phyloP scores from a whole-genome alignment of 2,329 filamentous ascomycete species.

The Cytospora schulzeri region DNA sequence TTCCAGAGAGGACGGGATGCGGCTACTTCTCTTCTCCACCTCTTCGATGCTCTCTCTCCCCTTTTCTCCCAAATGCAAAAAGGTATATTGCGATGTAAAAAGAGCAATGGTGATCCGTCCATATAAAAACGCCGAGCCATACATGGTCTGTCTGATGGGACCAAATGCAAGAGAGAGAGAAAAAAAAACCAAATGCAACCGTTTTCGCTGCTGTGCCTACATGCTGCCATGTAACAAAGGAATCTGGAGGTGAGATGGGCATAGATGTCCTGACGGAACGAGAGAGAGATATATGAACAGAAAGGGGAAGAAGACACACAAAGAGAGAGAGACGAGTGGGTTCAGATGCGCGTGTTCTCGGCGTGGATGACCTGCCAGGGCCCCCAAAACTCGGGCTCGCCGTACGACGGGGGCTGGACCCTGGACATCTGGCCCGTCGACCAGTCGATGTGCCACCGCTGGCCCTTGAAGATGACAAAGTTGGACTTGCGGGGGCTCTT shows the following conservation, averaged over 20 bases:
- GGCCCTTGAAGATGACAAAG: conserved; percentile 58
- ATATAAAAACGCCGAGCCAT: conserved; percentile 21
- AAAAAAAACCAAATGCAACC: conserved; percentile 12
- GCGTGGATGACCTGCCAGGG: conserved; percentile 54
- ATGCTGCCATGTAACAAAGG: conserved; percentile 1
- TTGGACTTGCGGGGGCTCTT: conserved; percentile 60
- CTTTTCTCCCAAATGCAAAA: conserved; percentile 17
- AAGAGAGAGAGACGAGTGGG: background rate
- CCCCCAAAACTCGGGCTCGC: conserved; percentile 51
- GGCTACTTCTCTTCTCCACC: background rate
- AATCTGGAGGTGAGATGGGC: background rate
- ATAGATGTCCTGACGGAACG: background rate
- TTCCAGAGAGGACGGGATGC: background rate
- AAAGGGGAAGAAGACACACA: background rate
- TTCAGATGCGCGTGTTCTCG: conserved; percentile 51
- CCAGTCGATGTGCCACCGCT: conserved; percentile 64
- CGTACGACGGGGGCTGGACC: conserved; percentile 57
- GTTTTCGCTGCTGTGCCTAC: conserved; percentile 19
- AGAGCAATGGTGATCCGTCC: conserved; percentile 18
- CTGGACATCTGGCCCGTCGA: conserved; percentile 56
- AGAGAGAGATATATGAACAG: too few relatives aligned
- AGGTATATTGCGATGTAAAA: conserved; percentile 24
- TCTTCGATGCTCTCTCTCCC: conserved; percentile 13
- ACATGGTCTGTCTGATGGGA: conserved; percentile 6
- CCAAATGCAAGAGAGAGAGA: conserved; percentile 15